These are phyloP conservation scores for Alternaria longipes DNA, from an alignment of 2,329 filamentous ascomycete species.

Conservation along the genomic window DNA sequence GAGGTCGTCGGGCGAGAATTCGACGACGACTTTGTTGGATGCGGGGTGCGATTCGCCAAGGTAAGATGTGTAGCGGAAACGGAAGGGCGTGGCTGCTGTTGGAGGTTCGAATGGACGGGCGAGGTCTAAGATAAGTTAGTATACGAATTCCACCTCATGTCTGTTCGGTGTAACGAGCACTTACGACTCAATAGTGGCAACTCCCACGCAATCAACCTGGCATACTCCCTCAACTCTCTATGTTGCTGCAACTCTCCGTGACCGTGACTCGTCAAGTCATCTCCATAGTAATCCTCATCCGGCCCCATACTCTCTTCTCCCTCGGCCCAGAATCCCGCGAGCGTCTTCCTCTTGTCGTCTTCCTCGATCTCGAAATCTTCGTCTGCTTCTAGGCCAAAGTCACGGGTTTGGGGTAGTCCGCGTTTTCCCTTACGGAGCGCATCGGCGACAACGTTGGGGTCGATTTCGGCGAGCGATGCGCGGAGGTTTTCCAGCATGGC, in stretches of 20 bases:
- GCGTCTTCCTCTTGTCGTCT: constrained; percentile 23
- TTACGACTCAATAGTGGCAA: constrained; percentile 89
- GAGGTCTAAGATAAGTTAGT: constrained; percentile 66
- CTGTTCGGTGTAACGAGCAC: constrained; percentile 47
- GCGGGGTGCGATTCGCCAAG: constrained; percentile 94
- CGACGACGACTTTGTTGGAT: constrained; percentile 90
- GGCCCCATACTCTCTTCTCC: constrained; percentile 63
- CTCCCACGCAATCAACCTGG: constrained; percentile 90
- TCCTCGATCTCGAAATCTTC: constrained; percentile 38
- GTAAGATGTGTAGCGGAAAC: constrained; percentile 97
- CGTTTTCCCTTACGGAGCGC: constrained; percentile 36
- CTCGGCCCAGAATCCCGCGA: constrained; percentile 49
- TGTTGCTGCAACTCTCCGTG: constrained; percentile 90
- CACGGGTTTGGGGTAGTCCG: constrained; percentile 27
- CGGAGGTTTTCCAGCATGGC: constrained; percentile 35
- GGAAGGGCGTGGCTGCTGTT: constrained; percentile 72
- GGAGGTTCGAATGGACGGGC: constrained; percentile 83
- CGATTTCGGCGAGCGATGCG: constrained; percentile 34
- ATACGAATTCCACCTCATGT: not conserved
- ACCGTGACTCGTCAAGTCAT: constrained; percentile 83
- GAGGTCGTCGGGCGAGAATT: constrained; percentile 81
- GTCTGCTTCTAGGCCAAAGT: constrained; percentile 31
- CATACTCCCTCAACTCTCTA: constrained; percentile 87
- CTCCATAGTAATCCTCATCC: constrained; percentile 73
- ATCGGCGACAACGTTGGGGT: constrained; percentile 33